Conservation (phyloP, 371 early-diverging fungal species). For the Edhazardia aedis region DNA sequence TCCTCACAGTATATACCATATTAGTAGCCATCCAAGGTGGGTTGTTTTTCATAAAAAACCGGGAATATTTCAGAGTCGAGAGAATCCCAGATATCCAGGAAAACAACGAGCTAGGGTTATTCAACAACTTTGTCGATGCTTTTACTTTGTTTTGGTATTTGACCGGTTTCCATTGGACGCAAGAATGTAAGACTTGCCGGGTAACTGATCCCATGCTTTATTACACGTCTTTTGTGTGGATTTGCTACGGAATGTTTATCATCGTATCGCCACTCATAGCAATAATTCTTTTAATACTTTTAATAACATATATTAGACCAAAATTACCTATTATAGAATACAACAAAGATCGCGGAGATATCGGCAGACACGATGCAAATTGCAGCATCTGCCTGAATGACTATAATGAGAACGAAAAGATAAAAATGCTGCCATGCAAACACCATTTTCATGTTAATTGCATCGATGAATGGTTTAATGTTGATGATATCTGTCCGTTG, state of each 20-base stretch:
- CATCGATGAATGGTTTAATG: constrained; percentile 48
- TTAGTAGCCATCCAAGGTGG: constrained; percentile 29
- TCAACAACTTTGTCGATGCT: constrained; percentile 46
- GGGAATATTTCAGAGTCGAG: constrained; percentile 34
- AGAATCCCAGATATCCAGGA: constrained; percentile 44
- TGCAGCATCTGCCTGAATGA: constrained; percentile 47
- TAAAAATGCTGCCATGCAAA: constrained; percentile 46
- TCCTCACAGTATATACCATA: constrained; percentile 40
- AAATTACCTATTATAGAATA: constrained; percentile 42
- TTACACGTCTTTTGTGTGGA: constrained; percentile 37
- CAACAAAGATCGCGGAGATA: constrained; percentile 19
- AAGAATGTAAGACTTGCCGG: constrained; percentile 40
- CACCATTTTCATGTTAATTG: constrained; percentile 48
- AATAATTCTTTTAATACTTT: constrained; percentile 38
- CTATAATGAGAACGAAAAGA: constrained; percentile 28
- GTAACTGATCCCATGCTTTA: constrained; percentile 40
- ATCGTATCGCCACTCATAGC: constrained; percentile 45
- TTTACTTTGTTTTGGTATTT: constrained; percentile 47
- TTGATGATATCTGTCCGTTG: constrained; percentile 47
- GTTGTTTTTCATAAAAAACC: constrained; percentile 38
- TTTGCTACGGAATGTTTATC: constrained; percentile 37
- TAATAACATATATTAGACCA: constrained; percentile 43
- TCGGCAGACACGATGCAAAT: constrained; percentile 39
- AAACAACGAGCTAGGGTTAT: constrained; percentile 40
- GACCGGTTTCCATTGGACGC: constrained; percentile 47